Base-by-base conservation (phyloP, 176 grass and related monocot species). In the Tuctoria greenei region DNA sequence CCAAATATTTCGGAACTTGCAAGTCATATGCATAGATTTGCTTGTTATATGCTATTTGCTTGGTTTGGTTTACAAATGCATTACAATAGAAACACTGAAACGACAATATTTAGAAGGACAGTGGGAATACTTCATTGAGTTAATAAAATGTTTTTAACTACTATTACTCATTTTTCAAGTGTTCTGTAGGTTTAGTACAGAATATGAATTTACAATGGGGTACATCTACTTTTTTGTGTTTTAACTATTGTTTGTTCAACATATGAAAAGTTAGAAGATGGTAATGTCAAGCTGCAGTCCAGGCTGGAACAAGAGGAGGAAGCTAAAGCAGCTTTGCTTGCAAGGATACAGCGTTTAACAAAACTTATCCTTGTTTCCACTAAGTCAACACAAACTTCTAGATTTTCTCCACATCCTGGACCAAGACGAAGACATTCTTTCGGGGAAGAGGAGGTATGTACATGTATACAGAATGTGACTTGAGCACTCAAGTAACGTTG, bases 351-450 rank as follows among this genome's bases (percentile, higher is more conserved):
- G 24, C 85, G 96, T 42, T 67, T 95, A 70, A 99, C 96, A 39
- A 99, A 99, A 88, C 87, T 99, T 73, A 99, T 99, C 80, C 80
- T 99, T 14, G 96, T 99, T 68, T 99, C 96, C 51, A 99, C 96
- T 61, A 99, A 99, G 81, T 43, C 83, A 7, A 95, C 83, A 16
- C 92, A 77, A n/a, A 82, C 83, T 56, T 83, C 92, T 50, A 91
- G 89, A 79, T 87, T 92, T 82, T 83, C 92, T 95, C 87, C 85
- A 61, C 85, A 81, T 78, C 80, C 96, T 79, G 92, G 92, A 69
- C 82, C 87, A 71, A 92, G 96, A 79, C 81, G 92, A 72, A 84
- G 96, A 77, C 96, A 99, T 84, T 99, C 96, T 80, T 99, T 99
- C 84, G 96, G 96, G 56, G 96, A 99, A 92, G 96, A 99, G 76